Base-by-base conservation (phyloP, 2,329 filamentous ascomycete genomes). In the Talaromyces atroroseus region DNA sequence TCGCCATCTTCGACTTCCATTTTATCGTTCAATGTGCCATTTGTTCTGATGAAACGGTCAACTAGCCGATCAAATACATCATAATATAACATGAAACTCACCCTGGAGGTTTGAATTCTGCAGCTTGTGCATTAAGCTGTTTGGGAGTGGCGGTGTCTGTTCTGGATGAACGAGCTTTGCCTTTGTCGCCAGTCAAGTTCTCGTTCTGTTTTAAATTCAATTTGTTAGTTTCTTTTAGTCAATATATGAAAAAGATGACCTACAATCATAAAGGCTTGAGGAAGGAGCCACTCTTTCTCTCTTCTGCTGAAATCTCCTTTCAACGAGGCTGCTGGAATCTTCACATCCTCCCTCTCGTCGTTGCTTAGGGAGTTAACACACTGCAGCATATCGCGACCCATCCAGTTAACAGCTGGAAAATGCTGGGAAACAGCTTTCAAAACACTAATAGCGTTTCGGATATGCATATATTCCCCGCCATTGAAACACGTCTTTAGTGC, bases 391-490 rank as follows among this genome's bases (percentile, higher is more conserved):
- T 73, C 68, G 18, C 67, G 66, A 34, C 90, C 94, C 80, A 95
- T 92, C 71, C 90, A 94, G 66, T 95, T 90, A 57, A 97, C 84
- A 16, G 86, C 87, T 3, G 94, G 95, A 79, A 96, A 99, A 65
- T 85, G 82, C 51, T 90, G 85, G 23, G 90, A 82, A 49, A 96
- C 80, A 11, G 84, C 82, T 68, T 94, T 95, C 58, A 99, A 79
- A 3, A 97, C 81, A 57, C 88, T 94, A 63, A 97, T 95, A 46
- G 91, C 90, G 69, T 99, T 99, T 55, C 92, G 86, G 68, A 97
- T 95, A 71, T 96, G 92, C 88, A 96, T 96, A 82, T 94, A 99
- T 72, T 97, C 92, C 32, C 83, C 85, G 26, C 87, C 87, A 18
- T 84, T 84, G 48, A 99, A 80, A 68, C 92, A 96, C 38, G 82